These are phyloP conservation scores for Dictyostelium citrinum DNA, from an alignment of 78 protist species.

Conservation along the genomic window DNA sequence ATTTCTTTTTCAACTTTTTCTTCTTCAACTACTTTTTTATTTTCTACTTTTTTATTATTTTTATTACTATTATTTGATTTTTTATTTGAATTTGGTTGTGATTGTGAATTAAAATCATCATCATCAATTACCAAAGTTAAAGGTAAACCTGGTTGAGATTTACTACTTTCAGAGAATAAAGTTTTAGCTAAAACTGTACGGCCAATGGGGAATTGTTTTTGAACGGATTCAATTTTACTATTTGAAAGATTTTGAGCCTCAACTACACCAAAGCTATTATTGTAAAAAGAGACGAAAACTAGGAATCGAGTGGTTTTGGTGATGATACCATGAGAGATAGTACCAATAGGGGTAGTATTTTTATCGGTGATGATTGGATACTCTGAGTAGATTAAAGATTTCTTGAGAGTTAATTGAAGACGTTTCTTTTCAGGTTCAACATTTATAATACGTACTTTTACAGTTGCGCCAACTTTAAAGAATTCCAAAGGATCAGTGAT, in stretches of 20 bases:
- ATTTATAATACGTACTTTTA: slow-evolving; percentile 22
- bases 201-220: slow-evolving; percentile 17
- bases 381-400: slow-evolving; percentile 16
- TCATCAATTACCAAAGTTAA: background rate
- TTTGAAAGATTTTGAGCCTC: slow-evolving; percentile 10
- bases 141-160: background rate
- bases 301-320: background rate
- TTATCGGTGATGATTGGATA: slow-evolving; percentile 19
- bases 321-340: slow-evolving; percentile 54
- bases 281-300: slow-evolving; percentile 31
- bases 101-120: background rate
- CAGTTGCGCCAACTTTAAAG: slow-evolving; percentile 58
- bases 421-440: slow-evolving; percentile 43
- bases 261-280: slow-evolving; percentile 36
- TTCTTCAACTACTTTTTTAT: background rate
- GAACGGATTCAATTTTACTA: background rate
- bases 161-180: background rate
- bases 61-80: background rate
- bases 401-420: slow-evolving; percentile 43
- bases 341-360: background rate
- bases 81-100: background rate
- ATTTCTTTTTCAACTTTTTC: background rate
- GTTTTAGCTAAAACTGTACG: slow-evolving; percentile 3
- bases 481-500: background rate
- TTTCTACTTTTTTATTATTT: background rate